phyloP scores from a whole-genome alignment of 371 early-diverging fungal genomes.

The Rhizopus stolonifer region DNA sequence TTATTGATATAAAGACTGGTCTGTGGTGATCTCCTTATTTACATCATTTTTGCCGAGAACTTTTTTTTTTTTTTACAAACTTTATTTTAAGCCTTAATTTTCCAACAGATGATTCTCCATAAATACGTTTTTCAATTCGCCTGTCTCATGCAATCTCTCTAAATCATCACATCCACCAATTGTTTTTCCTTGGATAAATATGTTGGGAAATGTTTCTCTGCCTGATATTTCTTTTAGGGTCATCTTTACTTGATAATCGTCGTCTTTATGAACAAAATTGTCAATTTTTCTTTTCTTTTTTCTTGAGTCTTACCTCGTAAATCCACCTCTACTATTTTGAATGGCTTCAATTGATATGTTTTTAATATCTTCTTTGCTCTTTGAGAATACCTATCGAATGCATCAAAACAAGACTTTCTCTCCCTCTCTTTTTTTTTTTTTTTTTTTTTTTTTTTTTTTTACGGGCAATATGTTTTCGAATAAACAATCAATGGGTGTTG shows the following conservation, averaged over 20 bases:
- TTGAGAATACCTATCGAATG: conserved; percentile 18
- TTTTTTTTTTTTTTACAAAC: too few relatives aligned
- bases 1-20: too few relatives aligned
- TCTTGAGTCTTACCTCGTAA: conserved; percentile 21
- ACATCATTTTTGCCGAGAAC: too few relatives aligned
- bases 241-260: conserved; percentile 30
- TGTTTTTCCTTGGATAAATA: conserved; percentile 29
- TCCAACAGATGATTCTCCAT: conserved; percentile 6
- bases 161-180: conserved; percentile 36
- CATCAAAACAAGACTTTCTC: neutral
- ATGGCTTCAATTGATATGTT: conserved; percentile 15
- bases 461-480: conserved; percentile 36
- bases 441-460: conserved; percentile 11
- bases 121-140: conserved; percentile 20
- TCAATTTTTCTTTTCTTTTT: neutral
- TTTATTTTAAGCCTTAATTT: neutral
- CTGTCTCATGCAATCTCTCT: conserved; percentile 25
- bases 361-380: conserved; percentile 25
- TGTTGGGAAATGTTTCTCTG: conserved; percentile 37
- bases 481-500: conserved; percentile 22
- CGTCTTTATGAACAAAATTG: conserved; percentile 17
- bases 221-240: conserved; percentile 24
- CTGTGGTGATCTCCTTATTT: too few relatives aligned
- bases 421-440: conserved; percentile 1
- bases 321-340: conserved; percentile 30